Conservation (phyloP, 805 yeast genomes). For the Ascoidea tarda region DNA sequence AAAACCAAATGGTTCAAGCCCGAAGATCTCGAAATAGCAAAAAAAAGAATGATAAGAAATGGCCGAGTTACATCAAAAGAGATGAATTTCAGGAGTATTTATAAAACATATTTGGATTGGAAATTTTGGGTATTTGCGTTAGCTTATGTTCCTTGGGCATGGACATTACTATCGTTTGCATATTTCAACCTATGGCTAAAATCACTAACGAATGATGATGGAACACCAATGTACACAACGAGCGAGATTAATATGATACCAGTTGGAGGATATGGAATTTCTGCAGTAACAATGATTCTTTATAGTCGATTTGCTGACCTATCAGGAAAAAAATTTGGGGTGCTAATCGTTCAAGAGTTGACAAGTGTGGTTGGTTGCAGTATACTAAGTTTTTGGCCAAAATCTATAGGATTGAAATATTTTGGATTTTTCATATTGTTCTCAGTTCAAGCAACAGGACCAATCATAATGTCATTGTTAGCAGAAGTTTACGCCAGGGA, state of each 20-base stretch:
- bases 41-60: conserved; percentile 14
- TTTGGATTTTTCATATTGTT: background rate
- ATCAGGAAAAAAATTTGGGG: background rate
- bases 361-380: conserved; percentile 28
- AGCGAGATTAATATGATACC: conserved; percentile 12
- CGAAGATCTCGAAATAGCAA: conserved; percentile 18
- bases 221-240: background rate
- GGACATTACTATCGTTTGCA: background rate
- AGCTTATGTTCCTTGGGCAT: conserved; percentile 5
- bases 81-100: conserved; percentile 28
- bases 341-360: conserved; percentile 19
- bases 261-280: conserved; percentile 11
- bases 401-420: conserved; percentile 23
- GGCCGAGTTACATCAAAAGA: conserved; percentile 14
- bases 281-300: conserved; percentile 8
- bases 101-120: conserved; percentile 44
- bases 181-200: conserved; percentile 5
- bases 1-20: conserved; percentile 18
- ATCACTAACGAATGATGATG: conserved; percentile 1
- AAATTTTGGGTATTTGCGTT: conserved; percentile 38
- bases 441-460: background rate
- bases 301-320: conserved; percentile 9
- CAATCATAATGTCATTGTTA: conserved; percentile 40
- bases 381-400: conserved; percentile 24
- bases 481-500: conserved; percentile 43